Base-by-base conservation (phyloP, 352 stramenopile species). In the Thraustochytrium sp. region DNA sequence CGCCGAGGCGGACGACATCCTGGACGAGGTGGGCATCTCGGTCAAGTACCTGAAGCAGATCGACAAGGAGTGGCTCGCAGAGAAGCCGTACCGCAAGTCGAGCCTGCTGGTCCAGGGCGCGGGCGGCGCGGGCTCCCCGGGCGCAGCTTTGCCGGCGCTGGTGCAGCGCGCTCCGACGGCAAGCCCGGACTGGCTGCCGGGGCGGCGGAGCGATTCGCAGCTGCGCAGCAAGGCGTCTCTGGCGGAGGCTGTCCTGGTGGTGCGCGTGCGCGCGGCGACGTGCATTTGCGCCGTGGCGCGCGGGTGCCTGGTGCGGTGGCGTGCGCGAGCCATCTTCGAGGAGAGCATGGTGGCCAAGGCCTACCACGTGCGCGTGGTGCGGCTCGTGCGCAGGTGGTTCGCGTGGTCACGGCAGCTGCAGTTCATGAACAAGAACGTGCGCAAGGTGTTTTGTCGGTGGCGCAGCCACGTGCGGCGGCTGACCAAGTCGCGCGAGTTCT, bases 401-500 rank as follows among this genome's bases (percentile, higher is more conserved):
- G 46, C 26, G 34, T 46, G 36, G 62, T 54, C 36, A 34, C 68
- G 40, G 36, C n/a, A 5, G 1, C 2, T 55, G 46, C 68, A 61
- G 38, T 68, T 63, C 31, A 46, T 64, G 44, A 77, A 54, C 44
- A 75, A 75, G 11, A 54, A 75, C 29, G 44, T 75, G 18, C 62
- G 62, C 38, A 51, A 54, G 37, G 40, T 51, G 40, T 92, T 93
- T 64, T 83, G 91, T 23, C 88, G 87, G 3, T 93, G 90, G 89
- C 88, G 90, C 48, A 90, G 91, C 74, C 84, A 87, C 80, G 89
- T 89, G 5, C 85, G 80, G 23, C 90, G 89, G 34, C 61, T 87
- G 9, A 86, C 90, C 54, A 84, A 90, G 62, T 84, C 90, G 62
- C 89, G 91, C 53, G 85, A 84, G 2, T 90, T 93, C 63, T 90